phyloP scores from a whole-genome alignment of 306 rosid genomes.

The Aeschynomene evenia region DNA sequence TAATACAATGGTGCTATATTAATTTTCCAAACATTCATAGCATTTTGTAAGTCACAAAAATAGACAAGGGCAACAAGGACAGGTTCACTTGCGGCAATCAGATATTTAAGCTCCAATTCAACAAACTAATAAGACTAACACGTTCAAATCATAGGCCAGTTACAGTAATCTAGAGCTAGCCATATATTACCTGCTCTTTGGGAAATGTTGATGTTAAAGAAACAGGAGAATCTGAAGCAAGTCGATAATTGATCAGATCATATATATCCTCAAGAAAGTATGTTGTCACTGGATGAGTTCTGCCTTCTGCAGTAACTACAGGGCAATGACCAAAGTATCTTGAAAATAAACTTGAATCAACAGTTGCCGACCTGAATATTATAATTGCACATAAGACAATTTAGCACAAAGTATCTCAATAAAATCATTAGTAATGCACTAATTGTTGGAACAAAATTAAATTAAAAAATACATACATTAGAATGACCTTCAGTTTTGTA shows the following conservation, averaged over 20 bases:
- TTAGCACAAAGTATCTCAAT: conserved; percentile 10
- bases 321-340: conserved; percentile 85
- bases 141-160: conserved; percentile 9
- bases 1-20: background rate
- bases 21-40: background rate
- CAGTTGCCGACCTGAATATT: conserved; percentile 86
- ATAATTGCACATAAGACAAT: conserved; percentile 17
- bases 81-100: background rate
- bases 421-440: background rate
- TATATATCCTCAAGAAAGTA: conserved; percentile 87
- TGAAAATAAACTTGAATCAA: conserved; percentile 90
- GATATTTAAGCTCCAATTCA: conserved; percentile 3
- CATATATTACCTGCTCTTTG: conserved; percentile 52
- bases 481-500: conserved; percentile 73
- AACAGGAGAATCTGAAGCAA: conserved; percentile 86
- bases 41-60: background rate
- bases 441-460: conserved; percentile 10
- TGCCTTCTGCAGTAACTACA: conserved; percentile 86
- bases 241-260: conserved; percentile 66
- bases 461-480: conserved; percentile 59
- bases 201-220: conserved; percentile 49
- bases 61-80: background rate
- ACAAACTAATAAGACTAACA: background rate
- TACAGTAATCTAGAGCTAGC: conserved; percentile 17
- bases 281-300: conserved; percentile 87